Base-by-base conservation (phyloP, 2,329 filamentous ascomycete species). In the Aspergillus piperis region DNA sequence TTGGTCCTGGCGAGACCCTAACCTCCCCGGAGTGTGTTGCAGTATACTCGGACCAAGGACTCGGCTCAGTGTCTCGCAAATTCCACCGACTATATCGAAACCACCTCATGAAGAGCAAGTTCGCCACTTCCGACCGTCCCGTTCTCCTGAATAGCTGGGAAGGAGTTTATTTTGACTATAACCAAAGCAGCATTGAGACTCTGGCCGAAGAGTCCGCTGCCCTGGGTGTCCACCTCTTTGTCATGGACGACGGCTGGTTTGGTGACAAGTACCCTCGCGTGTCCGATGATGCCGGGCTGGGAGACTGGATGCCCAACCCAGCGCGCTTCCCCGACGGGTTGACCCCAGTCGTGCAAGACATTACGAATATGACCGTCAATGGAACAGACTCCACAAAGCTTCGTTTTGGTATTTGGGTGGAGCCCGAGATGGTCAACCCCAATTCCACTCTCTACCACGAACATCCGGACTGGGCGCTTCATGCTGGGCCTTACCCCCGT, bases 241-340 rank as follows among this genome's bases (percentile, higher is more conserved):
- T 89, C 0, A 81, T 86, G 50, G 87, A 89, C 47, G 87, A 89
- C 60, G 87, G 87, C 3, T 89, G 86, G 87, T 89, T 89, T 51
- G 87, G 87, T 13, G 76, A 80, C n/a, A 77, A 88, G 38, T 83
- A 87, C 61, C 86, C 87, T 0, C 84, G 87, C 0, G 68, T 82
- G 21, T 81, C 82, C 36, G 86, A 88, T 64, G 77, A 78, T 0
- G 78, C 83, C 1, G 86, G 86, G 1, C 78, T 89, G 0, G 87
- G 87, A 5, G 87, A 89, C 74, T 89, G 87, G 87, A 75, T 79
- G 0, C 81, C 81, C 1, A 88, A 89, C 59, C 81, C 81, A 0
- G 75, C 76, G 2, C 81, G 83, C 25, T 89, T 89, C 66, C 87
- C 86, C 0, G 68, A 84, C 5, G 87, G 86, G 0, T 71, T 89